Conservation (phyloP, 2,329 filamentous ascomycete species). For the Coniochaeta hoffmannii region DNA sequence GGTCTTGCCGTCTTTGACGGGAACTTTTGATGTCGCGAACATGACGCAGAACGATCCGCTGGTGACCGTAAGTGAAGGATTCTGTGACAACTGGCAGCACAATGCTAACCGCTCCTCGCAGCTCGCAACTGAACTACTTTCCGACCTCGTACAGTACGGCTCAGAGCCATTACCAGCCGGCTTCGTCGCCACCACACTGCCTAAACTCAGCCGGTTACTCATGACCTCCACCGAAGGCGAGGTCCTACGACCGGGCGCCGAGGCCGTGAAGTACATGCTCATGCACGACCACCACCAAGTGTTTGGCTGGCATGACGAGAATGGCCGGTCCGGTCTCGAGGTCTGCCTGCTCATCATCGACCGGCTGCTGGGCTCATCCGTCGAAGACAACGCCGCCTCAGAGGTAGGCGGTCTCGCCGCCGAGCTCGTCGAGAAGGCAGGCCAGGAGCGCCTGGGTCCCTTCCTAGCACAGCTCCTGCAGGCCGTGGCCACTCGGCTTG, state of each 20-base stretch:
- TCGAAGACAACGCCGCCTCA: conserved; percentile 92
- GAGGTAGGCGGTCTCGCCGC: conserved; percentile 93
- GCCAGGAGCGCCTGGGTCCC: conserved; percentile 81
- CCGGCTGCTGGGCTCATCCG: conserved; percentile 70
- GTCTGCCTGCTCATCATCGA: conserved; percentile 89
- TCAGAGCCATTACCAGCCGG: conserved; percentile 78
- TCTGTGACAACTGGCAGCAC: not conserved
- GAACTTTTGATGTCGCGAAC: conserved; percentile 81
- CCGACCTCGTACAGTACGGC: conserved; percentile 73
- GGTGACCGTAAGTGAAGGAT: conserved; percentile 52
- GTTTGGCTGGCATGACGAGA: conserved; percentile 76
- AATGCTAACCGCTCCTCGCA: conserved; percentile 6
- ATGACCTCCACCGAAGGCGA: conserved; percentile 82
- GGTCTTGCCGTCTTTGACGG: conserved; percentile 79
- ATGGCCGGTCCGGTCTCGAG: conserved; percentile 76
- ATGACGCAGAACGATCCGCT: conserved; percentile 80
- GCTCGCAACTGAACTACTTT: conserved; percentile 75
- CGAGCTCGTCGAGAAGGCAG: conserved; percentile 91
- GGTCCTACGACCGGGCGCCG: conserved; percentile 76
- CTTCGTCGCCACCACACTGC: conserved; percentile 78
- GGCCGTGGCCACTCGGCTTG: conserved; percentile 79
- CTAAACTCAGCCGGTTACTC: conserved; percentile 76
- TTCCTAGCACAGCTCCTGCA: conserved; percentile 82
- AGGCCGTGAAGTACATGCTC: conserved; percentile 82
- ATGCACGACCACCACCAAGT: conserved; percentile 86